Evolutionary conservation across 164 flowering plant species (phyloP), one percentile per base, ranked within the genome.

Genomic region (Tetrastigma voinierianum): DNA sequence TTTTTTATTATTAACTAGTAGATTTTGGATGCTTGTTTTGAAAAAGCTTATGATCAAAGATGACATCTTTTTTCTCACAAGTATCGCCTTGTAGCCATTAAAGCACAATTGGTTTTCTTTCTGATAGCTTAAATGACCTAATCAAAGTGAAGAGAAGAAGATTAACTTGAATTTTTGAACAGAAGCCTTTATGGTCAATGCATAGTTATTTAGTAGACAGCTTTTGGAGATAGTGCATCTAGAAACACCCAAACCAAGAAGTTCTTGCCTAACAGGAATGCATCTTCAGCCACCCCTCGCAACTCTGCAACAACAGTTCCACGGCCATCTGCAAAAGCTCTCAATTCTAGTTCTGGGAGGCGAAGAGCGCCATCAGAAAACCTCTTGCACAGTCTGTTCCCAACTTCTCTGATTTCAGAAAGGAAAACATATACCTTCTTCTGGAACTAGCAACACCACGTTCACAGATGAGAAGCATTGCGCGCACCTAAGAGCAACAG

Each of bases 341-440:
- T 92, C 54, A 81, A 76, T 57, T 56, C 81, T 17, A 67, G 64
- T 72, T 67, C 89, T 62, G 93, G 82, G 43, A 81, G 82, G 71
- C 83, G 95, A 70, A 83, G 87, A 70, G 45, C 66, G 4, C 91
- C 76, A 57, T 71, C 73, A 48, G 99, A 90, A 74, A 87, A 84
- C 87, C 89, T 65, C 90, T 92, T 67, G 90, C 86, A 18, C 97
- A 90, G 70, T 95, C 99, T 2, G 97, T 95, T 71, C 99, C 99
- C 11, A 89, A 87, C 77, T 90, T 92, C 70, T 87, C 93, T 70
- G 97, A 95, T 71, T 68, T 92, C 23, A 83, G 90, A 67, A 90
- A 95, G 72, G 99, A 95, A 75, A 89, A 90, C 57, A 80, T 96
- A 46, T 92, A 90, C 94, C 93, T 45, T 87, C 82, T 52, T 72